Base-by-base conservation (phyloP, 2,329 filamentous ascomycete genomes). In the Penicillium sp. region DNA sequence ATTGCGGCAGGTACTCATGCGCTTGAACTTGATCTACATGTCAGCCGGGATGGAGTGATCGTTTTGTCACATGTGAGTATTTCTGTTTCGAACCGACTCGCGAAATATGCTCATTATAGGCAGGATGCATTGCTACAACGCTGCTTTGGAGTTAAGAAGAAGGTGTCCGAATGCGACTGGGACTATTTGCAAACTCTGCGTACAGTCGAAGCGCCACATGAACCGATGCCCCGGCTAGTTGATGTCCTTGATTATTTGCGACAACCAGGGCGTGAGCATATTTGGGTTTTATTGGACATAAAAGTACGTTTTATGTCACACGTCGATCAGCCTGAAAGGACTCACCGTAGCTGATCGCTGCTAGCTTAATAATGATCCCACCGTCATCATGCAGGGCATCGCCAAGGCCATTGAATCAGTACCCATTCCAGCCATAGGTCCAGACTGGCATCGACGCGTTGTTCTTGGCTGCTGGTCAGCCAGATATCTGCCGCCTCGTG, bases 241-340 rank as follows among this genome's bases (percentile, higher is more conserved):
- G 93, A 97, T 67, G 77, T 97, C 53, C 78, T 97, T 9, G 81
- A 85, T 57, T 93, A 88, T 69, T 73, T 98, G 52, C 80, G 84
- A 0, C 78, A 84, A 62, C 87, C 87, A 0, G 88, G 81, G 1
- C 72, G 83, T 39, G 85, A 90, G 67, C 73, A 88, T 44, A 80
- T 93, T 10, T 96, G 93, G 93, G 67, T 95, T 6, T 75, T 97
- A 59, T 79, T 98, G 3, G 93, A 98, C 72, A 91, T 98, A 72
- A 98, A 97, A 80, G 88, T 91, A 73, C 21, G 29, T 50, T 21
- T 19, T 9, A 29, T 16, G 19, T 8, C 1, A 9, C 16, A 6
- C 5, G 6, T 16, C 13, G 27, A 7, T 11, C 9, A 33, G 31
- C 5, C 13, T 33, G 14, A 33, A 33, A 33, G 5, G 14, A 33